Evolutionary conservation across 352 stramenopile genomes (phyloP).

Genomic region (Phytophthora crassamura): DNA sequence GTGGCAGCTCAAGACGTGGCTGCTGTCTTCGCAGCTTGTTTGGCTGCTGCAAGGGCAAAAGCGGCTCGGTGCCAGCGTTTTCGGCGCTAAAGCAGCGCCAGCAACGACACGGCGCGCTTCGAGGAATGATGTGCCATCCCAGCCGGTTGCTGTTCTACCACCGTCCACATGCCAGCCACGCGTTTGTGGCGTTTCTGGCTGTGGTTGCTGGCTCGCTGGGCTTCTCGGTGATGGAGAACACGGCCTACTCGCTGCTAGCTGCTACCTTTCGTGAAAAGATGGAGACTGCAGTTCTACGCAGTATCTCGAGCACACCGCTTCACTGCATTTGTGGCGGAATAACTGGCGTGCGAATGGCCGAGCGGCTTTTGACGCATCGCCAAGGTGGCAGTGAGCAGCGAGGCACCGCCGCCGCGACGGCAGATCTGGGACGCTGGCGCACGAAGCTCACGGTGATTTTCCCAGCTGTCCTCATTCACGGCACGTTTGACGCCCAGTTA

Average conservation of each 20-base stretch:
- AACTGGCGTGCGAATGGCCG: constrained; percentile 68
- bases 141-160: constrained; percentile 55
- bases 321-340: constrained; percentile 72
- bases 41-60: constrained; percentile 30
- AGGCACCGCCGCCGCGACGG: constrained; percentile 21
- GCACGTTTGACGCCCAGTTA: constrained; percentile 65
- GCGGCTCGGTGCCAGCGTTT: constrained; percentile 31
- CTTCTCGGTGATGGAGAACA: constrained; percentile 74
- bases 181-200: constrained; percentile 64
- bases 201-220: constrained; percentile 59
- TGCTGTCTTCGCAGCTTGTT: constrained; percentile 15
- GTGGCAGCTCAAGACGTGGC: constrained; percentile 19
- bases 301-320: constrained; percentile 52
- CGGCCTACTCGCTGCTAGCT: constrained; percentile 50
- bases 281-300: constrained; percentile 48
- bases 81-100: constrained; percentile 32
- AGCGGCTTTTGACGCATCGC: constrained; percentile 37
- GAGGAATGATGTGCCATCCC: constrained; percentile 58
- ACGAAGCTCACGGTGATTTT: constrained; percentile 47
- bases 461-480: constrained; percentile 63
- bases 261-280: constrained; percentile 44
- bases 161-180: constrained; percentile 53
- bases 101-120: constrained; percentile 30
- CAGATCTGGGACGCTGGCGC: constrained; percentile 40
- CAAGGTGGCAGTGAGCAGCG: constrained; percentile 11